Evolutionary conservation across 2,329 filamentous ascomycete genomes (phyloP).

Genomic region (Alternaria ethzedia): DNA sequence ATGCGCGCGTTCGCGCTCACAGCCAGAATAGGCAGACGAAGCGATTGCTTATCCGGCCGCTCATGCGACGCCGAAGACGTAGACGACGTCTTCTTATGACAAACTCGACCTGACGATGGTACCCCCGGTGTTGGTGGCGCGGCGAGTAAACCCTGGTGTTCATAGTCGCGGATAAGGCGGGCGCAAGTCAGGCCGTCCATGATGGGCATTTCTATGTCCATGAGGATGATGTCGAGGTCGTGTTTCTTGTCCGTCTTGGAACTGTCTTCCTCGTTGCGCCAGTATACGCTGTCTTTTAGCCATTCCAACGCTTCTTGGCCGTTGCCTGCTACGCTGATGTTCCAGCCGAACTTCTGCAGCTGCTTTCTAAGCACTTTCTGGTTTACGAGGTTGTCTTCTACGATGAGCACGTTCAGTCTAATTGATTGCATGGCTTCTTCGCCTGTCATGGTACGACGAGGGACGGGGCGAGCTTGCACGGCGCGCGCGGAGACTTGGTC

Average conservation of each 20-base stretch:
- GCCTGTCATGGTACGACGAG: slow-evolving; percentile 15
- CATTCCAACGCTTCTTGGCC: slow-evolving; percentile 49
- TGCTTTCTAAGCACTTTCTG: slow-evolving; percentile 51
- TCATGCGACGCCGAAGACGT: not conserved
- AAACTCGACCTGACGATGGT: not conserved
- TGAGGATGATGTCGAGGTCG: slow-evolving; percentile 34
- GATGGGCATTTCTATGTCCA: slow-evolving; percentile 46
- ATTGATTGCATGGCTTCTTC: slow-evolving; percentile 30
- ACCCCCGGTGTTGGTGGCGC: not conserved
- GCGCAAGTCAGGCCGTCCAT: slow-evolving; percentile 45
- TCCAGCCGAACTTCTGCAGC: slow-evolving; percentile 45
- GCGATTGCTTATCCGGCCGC: not conserved
- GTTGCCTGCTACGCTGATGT: slow-evolving; percentile 46
- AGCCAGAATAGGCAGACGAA: slow-evolving; percentile 38
- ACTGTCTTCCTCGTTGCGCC: slow-evolving; percentile 12
- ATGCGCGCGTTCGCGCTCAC: slow-evolving; percentile 46
- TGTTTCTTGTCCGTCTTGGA: not conserved
- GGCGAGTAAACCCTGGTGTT: slow-evolving; percentile 27
- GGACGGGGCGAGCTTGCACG: slow-evolving; percentile 8
- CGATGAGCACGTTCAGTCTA: slow-evolving; percentile 37
- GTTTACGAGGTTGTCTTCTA: slow-evolving; percentile 52
- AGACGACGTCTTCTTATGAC: not conserved
- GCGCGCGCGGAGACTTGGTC: not conserved
- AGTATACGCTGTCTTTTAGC: slow-evolving; percentile 38
- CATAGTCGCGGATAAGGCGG: slow-evolving; percentile 34